Evolutionary conservation across 2,329 filamentous ascomycete genomes (phyloP), one percentile per base, ranked within the genome.

Genomic region (Penicillium sp.): DNA sequence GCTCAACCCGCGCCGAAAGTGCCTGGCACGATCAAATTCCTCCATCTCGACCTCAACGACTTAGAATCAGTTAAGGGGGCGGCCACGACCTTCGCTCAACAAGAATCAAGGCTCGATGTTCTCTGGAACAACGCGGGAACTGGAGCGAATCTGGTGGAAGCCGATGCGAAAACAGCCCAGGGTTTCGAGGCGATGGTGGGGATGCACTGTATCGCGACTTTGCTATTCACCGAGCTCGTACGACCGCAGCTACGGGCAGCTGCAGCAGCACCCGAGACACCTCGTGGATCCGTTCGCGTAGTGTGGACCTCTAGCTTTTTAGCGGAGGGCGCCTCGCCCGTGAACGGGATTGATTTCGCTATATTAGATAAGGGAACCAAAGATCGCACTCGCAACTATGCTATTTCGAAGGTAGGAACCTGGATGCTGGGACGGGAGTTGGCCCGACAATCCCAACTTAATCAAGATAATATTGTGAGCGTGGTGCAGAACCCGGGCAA

Each of bases 41-140:
- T 84, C 16, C 63, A 71, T n/a, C 69, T 84, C 4, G 81, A 84
- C 71, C 69, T 77, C 63, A 60, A 56, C 53, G 61, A 65, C 22
- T 60, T 66, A 2, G 22, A 53, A 7, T 43, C 51, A n/a, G 59
- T 66, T 33, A 54, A 56, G 24, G n/a, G 19, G 10, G 63, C 69
- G 1, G 76, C 65, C 5, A 60, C 73, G 11, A 64, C 65, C 4
- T 78, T 79, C 59, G 54, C 67, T 22, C 45, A 60, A 5, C 63
- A 68, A 48, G 75, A 78, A 53, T 63, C 64, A 21, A 65, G 70
- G 13, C 70, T 79, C 10, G 75, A 79, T 60, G 70, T 79, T 22
- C 65, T 79, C 26, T 71, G 68, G 44, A 76, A 79, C 63, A 79
- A 78, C 54, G 75, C 74, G 0, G 74, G 73, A 8, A 64, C 73